A percentile compares a stretch with the other conserved stretches of the same genome.
phyloP scores from a whole-genome alignment of 768 basidiomycete species.

The Mycena rebaudengoi region DNA sequence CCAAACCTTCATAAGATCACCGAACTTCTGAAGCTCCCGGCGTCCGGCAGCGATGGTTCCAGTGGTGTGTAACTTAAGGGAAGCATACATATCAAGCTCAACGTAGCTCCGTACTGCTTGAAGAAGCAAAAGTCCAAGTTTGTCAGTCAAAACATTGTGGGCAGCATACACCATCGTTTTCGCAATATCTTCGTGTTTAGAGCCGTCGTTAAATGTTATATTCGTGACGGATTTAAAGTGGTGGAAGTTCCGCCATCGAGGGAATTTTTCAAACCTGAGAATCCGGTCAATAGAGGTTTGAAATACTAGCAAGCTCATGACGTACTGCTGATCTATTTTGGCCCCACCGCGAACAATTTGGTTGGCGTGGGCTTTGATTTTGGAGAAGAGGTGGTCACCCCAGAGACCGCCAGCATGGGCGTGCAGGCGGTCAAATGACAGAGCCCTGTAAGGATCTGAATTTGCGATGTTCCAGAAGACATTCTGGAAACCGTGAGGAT shows the following conservation, averaged over 20 bases:
- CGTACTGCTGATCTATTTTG: constrained; percentile 37
- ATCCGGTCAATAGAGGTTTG: not conserved
- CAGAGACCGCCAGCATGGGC: constrained; percentile 41
- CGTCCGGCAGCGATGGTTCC: not conserved
- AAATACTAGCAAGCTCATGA: too few relatives aligned
- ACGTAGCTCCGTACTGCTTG: not conserved
- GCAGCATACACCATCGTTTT: constrained; percentile 41
- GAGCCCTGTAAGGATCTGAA: constrained; percentile 43
- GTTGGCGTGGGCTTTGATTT: constrained; percentile 33
- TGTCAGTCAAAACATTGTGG: constrained; percentile 25
- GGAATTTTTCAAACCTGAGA: constrained; percentile 39
- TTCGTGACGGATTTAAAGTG: constrained; percentile 38
- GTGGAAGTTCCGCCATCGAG: constrained; percentile 43
- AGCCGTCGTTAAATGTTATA: constrained; percentile 42
- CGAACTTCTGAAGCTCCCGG: not conserved
- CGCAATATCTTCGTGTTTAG: constrained; percentile 46
- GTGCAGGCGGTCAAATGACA: constrained; percentile 52
- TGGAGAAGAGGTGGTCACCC: constrained; percentile 39
- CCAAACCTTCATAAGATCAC: not conserved
- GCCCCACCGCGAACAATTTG: constrained; percentile 21
- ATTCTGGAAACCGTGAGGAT: constrained; percentile 37
- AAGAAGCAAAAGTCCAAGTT: not conserved
- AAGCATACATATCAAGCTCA: not conserved
- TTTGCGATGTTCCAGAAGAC: constrained; percentile 46
- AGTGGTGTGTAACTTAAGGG: not conserved